phyloP scores from a whole-genome alignment of 2,329 filamentous ascomycete species.

The Diaporthe australafricana region DNA sequence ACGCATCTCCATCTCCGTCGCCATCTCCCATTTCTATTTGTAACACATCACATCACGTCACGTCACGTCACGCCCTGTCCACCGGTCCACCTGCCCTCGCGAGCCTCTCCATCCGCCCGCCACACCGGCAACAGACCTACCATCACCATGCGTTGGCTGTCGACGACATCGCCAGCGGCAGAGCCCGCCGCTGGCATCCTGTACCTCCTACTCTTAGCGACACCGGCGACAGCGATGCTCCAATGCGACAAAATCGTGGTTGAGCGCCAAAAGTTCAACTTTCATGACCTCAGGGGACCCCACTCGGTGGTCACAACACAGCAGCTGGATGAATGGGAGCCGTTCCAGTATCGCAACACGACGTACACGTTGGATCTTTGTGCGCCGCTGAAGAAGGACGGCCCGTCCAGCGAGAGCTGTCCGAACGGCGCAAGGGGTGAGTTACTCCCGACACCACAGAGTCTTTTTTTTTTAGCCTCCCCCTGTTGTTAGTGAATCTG shows the following conservation, averaged over 20 bases:
- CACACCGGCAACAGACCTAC: conserved; percentile 9
- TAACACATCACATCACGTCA: not conserved
- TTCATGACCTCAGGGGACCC: conserved; percentile 72
- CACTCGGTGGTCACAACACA: conserved; percentile 74
- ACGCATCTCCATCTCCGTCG: not conserved
- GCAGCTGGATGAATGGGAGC: conserved; percentile 50
- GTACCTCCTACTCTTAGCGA: conserved; percentile 47
- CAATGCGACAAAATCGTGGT: conserved; percentile 72
- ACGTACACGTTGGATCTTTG: conserved; percentile 88
- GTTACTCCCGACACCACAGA: conserved; percentile 38
- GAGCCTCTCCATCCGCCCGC: conserved; percentile 17
- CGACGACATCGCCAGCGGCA: conserved; percentile 44
- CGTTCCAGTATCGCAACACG: conserved; percentile 72
- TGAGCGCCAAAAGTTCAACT: conserved; percentile 71
- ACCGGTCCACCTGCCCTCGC: not conserved
- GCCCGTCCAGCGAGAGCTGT: conserved; percentile 70
- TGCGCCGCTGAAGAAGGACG: conserved; percentile 70
- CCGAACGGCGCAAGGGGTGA: conserved; percentile 76
- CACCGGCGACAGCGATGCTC: conserved; percentile 61
- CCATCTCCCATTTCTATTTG: not conserved
- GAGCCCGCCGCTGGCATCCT: conserved; percentile 52
- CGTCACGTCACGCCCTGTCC: not conserved
- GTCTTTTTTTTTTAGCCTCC: not conserved
- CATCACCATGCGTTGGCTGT: conserved; percentile 53
- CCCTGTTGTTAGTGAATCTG: not conserved